phyloP scores from a whole-genome alignment of 345 rosid species.

The Populus ilicifolia region DNA sequence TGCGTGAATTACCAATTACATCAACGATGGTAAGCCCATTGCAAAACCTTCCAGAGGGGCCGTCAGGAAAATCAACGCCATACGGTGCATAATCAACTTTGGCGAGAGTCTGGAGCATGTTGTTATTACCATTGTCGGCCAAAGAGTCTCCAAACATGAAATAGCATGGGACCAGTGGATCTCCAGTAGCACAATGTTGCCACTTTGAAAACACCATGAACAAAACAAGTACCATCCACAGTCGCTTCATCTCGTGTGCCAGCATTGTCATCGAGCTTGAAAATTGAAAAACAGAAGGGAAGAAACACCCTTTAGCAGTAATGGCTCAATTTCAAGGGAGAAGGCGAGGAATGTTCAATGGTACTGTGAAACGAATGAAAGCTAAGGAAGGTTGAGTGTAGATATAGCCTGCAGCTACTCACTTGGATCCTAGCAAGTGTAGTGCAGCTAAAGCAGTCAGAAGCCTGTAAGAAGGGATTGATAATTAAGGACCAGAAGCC shows the following conservation, averaged over 20 bases:
- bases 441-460: no score
- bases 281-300: not conserved
- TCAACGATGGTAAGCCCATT: constrained; percentile 20
- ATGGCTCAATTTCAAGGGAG: no score
- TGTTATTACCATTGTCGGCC: constrained; percentile 28
- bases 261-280: no score
- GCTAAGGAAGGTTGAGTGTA: no score
- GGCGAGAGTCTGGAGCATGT: constrained; percentile 4
- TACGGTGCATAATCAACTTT: constrained; percentile 18
- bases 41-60: constrained; percentile 20
- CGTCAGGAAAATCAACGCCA: constrained; percentile 17
- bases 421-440: no score
- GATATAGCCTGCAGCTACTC: no score
- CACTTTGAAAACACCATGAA: not conserved
- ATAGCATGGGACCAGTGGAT: constrained; percentile 16
- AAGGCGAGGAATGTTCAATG: no score
- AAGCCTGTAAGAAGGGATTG: no score
- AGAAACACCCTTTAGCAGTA: no score
- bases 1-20: constrained; percentile 11
- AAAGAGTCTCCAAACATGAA: constrained; percentile 27
- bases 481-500: no score
- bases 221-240: not conserved
- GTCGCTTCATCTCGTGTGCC: not conserved
- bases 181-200: not conserved
- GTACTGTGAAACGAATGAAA: no score